Evolutionary conservation across 306 rosid species (phyloP).

Genomic region (Casuarina cunninghamiana): DNA sequence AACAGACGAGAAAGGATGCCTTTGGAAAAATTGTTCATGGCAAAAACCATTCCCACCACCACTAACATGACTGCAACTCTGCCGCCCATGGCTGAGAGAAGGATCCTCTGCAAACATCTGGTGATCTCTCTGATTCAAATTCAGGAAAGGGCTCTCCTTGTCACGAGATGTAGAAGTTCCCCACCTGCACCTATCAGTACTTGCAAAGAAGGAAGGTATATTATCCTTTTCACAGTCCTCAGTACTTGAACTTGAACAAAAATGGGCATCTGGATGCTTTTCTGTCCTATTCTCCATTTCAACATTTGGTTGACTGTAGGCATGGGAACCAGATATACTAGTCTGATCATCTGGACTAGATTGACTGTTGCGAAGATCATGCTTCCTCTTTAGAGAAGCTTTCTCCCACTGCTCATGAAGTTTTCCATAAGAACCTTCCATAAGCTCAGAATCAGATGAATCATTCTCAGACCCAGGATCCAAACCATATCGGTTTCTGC

Average conservation of each 20-base stretch:
- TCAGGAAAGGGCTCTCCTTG: conserved; percentile 21
- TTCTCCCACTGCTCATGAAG: conserved; percentile 73
- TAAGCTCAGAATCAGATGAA: conserved; percentile 71
- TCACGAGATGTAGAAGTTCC: conserved; percentile 20
- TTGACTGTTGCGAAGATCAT: conserved; percentile 31
- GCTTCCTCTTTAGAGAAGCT: conserved; percentile 61
- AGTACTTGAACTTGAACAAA: conserved; percentile 45
- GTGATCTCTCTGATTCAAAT: conserved; percentile 33
- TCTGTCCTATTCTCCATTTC: conserved; percentile 37
- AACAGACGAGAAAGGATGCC: conserved; percentile 21
- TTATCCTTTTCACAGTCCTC: conserved; percentile 35
- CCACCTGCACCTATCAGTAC: conserved; percentile 23
- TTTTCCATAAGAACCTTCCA: conserved; percentile 47
- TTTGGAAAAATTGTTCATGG: conserved; percentile 22
- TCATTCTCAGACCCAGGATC: conserved; percentile 31
- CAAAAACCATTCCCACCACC: conserved; percentile 26
- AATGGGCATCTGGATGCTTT: conserved; percentile 37
- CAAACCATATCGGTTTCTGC: conserved; percentile 55
- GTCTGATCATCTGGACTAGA: conserved; percentile 43
- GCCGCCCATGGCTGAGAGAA: conserved; percentile 20
- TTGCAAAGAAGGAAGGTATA: conserved; percentile 28
- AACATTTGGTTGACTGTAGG: conserved; percentile 26
- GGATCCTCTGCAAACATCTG: conserved; percentile 30
- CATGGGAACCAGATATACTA: conserved; percentile 59
- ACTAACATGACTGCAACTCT: conserved; percentile 16